Evolutionary conservation across 164 flowering plant species (phyloP).

Genomic region (Liquidambar formosana): DNA sequence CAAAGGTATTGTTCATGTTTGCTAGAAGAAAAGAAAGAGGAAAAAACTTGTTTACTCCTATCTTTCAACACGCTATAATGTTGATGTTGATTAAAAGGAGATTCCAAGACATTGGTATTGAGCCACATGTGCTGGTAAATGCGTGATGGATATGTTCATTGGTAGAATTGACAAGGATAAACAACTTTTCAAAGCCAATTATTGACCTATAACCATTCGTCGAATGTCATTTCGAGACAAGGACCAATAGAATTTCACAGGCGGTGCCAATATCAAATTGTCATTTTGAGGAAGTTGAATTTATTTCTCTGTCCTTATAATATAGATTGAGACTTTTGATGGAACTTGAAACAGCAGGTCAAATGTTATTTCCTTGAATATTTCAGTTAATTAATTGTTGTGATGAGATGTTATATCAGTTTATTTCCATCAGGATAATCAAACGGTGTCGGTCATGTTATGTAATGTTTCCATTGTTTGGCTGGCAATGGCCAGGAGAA

Average conservation of each 20-base stretch:
- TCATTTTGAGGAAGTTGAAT: background rate
- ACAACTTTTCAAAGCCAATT: background rate
- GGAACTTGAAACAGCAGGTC: slow-evolving; percentile 10
- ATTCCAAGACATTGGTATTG: background rate
- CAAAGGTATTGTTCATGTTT: too few species aligned
- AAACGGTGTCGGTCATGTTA: too few species aligned
- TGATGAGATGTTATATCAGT: too few species aligned
- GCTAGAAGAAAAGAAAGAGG: too few species aligned
- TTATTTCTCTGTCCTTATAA: background rate
- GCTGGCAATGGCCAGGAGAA: too few species aligned
- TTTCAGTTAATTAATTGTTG: background rate
- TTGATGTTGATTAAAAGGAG: background rate
- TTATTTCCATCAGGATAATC: too few species aligned
- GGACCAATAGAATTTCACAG: background rate
- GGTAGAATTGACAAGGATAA: background rate
- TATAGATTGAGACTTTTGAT: background rate
- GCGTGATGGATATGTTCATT: background rate
- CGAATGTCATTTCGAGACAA: background rate
- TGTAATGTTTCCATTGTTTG: too few species aligned
- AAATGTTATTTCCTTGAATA: background rate
- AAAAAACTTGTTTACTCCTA: too few species aligned
- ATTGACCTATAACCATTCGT: background rate
- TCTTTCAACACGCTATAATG: too few species aligned
- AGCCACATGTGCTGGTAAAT: background rate
- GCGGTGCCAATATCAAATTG: background rate